phyloP scores from a whole-genome alignment of 2,329 filamentous ascomycete genomes.

The Penicillium sp. region DNA sequence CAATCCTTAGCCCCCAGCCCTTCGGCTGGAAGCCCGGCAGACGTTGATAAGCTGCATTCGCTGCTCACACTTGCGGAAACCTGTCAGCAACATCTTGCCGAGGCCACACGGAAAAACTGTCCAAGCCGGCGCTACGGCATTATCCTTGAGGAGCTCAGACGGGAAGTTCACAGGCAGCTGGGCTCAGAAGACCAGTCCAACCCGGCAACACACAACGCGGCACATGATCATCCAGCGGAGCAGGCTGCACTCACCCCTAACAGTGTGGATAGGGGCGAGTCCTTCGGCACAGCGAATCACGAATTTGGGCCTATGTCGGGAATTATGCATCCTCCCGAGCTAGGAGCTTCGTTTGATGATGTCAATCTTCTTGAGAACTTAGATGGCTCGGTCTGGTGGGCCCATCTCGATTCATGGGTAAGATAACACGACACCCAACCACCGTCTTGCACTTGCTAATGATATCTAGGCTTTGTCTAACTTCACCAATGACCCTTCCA shows the following conservation, averaged over 20 bases:
- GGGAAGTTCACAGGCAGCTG: constrained; percentile 46
- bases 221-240: background rate
- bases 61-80: constrained; percentile 50
- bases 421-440: constrained; percentile 11
- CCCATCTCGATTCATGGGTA: constrained; percentile 45
- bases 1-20: constrained; percentile 24
- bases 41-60: constrained; percentile 29
- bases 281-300: constrained; percentile 19
- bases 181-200: constrained; percentile 18
- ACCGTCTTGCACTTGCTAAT: constrained; percentile 9
- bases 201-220: background rate
- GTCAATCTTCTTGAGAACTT: constrained; percentile 37
- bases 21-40: constrained; percentile 22
- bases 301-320: constrained; percentile 21
- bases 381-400: constrained; percentile 45
- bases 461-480: constrained; percentile 38
- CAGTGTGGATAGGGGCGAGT: constrained; percentile 4
- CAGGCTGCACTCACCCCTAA: background rate
- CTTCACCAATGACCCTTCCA: constrained; percentile 36
- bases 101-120: constrained; percentile 52
- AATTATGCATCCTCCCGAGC: constrained; percentile 23
- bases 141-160: constrained; percentile 51
- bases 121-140: constrained; percentile 54
- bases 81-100: constrained; percentile 52
- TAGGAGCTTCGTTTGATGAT: constrained; percentile 28